Evolutionary conservation across 306 rosid genomes (phyloP), one percentile per base, ranked within the genome.

Genomic region (Herpetospermum pedunculosum): DNA sequence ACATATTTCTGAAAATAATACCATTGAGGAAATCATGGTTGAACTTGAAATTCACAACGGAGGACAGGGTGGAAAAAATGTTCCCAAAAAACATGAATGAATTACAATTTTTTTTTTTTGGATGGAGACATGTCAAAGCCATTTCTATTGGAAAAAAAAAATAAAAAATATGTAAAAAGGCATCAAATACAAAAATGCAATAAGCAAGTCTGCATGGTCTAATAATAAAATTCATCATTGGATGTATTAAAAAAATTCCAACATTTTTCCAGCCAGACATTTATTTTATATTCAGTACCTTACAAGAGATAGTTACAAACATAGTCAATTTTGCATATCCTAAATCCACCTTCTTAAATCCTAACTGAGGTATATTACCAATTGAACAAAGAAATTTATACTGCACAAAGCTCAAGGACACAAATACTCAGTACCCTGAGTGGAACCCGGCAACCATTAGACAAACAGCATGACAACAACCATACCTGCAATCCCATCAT

Each of bases 401-500:
- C 8, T 0, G 18, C 34, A 67, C 73, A 69, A 43, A 69, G 16
- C 49, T 67, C 54, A 69, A 69, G 30, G 49, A 69, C n/a, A 44
- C 11, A 69, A 69, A 44, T 25, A 8, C 13, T 12, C 43, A 18
- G n/a, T 40, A 65, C 8, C 16, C 11, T 8, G 10, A 21, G 16
- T 35, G n/a, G 57, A 12, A 38, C 44, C 57, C 8, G 34, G 37
- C n/a, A 38, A 19, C 49, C 49, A 65, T 65, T 26, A 29, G 53
- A 26, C 44, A 26, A 69, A 34, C 73, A 67, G 35, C 14, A 40
- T 18, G 4, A 63, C 2, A 11, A 5, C 18, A 11, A 5, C 18
- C 52, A 49, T 78, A 87, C 90, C 88, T 82, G 90, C 80, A 87
- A 35, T 57, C 90, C 90, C 90, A 87, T 87, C 90, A 87, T 74